phyloP scores from a whole-genome alignment of 192 early-diverging fungal genomes.

The Rhizoclosmatium globosum region DNA sequence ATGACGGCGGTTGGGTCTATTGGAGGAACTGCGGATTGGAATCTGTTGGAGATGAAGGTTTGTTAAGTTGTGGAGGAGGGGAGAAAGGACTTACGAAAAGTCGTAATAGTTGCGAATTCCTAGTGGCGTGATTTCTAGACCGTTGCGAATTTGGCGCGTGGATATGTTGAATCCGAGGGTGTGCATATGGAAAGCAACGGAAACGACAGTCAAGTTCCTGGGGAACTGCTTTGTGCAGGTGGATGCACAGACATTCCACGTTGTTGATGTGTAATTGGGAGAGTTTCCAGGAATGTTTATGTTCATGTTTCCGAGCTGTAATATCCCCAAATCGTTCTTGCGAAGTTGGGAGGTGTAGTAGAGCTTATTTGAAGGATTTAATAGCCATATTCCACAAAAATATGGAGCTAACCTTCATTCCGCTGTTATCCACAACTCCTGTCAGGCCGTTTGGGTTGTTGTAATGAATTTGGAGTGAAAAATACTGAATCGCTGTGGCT shows the following conservation, averaged over 20 bases:
- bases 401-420: constrained; percentile 12
- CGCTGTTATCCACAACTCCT: constrained; percentile 28
- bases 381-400: background rate
- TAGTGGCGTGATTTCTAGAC: constrained; percentile 33
- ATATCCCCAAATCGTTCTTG: constrained; percentile 26
- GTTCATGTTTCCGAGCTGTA: constrained; percentile 17
- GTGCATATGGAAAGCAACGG: constrained; percentile 42
- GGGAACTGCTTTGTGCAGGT: constrained; percentile 40
- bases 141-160: constrained; percentile 23
- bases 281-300: constrained; percentile 35
- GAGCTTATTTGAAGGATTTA: constrained; percentile 11
- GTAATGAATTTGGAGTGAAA: constrained; percentile 45
- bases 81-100: constrained; percentile 3
- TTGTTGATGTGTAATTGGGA: constrained; percentile 1
- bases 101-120: constrained; percentile 38
- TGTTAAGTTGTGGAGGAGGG: background rate
- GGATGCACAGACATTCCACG: constrained; percentile 24
- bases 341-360: constrained; percentile 33
- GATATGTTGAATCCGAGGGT: constrained; percentile 17
- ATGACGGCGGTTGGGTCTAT: background rate
- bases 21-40: background rate
- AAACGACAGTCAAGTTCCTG: constrained; percentile 15
- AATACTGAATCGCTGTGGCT: constrained; percentile 6
- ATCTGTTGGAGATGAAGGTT: background rate
- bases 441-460: constrained; percentile 17